phyloP scores from a whole-genome alignment of 192 early-diverging fungal species.

The Linnemannia elongata region DNA sequence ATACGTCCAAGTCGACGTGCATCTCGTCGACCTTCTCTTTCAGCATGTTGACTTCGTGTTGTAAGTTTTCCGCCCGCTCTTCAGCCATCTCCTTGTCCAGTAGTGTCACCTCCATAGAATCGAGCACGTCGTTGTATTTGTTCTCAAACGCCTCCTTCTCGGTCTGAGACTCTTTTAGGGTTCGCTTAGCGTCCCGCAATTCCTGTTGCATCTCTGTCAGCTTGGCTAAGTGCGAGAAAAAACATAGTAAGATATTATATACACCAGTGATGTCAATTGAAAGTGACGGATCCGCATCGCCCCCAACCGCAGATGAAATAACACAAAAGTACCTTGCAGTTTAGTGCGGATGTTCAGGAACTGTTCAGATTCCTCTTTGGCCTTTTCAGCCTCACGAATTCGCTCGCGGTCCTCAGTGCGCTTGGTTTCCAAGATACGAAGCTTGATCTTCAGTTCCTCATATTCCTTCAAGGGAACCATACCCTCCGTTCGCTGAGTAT shows the following conservation, averaged over 20 bases:
- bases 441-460: slow-evolving; percentile 85
- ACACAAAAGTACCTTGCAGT: slow-evolving; percentile 64
- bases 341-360: slow-evolving; percentile 74
- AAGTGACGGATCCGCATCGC: background rate
- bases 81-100: slow-evolving; percentile 95
- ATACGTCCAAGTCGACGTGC: slow-evolving; percentile 74
- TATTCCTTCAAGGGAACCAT: slow-evolving; percentile 77
- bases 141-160: slow-evolving; percentile 79
- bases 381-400: slow-evolving; percentile 78
- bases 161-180: slow-evolving; percentile 64
- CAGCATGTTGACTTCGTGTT: slow-evolving; percentile 76
- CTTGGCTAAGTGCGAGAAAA: slow-evolving; percentile 62
- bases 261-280: background rate
- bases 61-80: slow-evolving; percentile 82
- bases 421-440: slow-evolving; percentile 83
- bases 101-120: slow-evolving; percentile 87
- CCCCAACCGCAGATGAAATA: background rate
- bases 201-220: slow-evolving; percentile 82
- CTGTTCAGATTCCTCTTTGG: slow-evolving; percentile 81
- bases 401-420: slow-evolving; percentile 84
- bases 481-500: slow-evolving; percentile 9
- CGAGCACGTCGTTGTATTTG: slow-evolving; percentile 79
- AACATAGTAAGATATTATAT: background rate
- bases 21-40: slow-evolving; percentile 89
- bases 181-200: slow-evolving; percentile 70